These are phyloP conservation scores for Onygenales sp. DNA, from an alignment of 2,329 filamentous ascomycete species.

Conservation along the genomic window DNA sequence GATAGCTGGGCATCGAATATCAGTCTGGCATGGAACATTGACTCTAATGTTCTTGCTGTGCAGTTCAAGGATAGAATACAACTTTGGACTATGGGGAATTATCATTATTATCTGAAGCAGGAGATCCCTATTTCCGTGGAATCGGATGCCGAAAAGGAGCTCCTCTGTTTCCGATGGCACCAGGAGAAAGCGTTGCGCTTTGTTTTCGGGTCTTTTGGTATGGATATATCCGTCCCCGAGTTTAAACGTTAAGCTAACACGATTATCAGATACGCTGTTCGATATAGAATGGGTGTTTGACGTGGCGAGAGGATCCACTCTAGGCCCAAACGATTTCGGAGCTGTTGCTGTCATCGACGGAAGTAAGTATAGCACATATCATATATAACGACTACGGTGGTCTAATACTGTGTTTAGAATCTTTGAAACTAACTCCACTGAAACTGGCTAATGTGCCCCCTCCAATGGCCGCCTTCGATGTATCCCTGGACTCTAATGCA, in stretches of 20 bases:
- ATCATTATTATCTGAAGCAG: conserved; percentile 96
- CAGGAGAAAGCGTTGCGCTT: conserved; percentile 71
- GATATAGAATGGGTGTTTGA: conserved; percentile 60
- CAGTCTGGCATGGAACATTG: conserved; percentile 73
- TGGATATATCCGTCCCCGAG: conserved; percentile 11
- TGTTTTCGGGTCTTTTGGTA: conserved; percentile 45
- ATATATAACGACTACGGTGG: not conserved
- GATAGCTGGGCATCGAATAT: conserved; percentile 50
- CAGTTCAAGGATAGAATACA: conserved; percentile 66
- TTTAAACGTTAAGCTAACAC: not conserved
- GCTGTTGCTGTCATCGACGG: conserved; percentile 80
- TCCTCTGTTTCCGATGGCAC: conserved; percentile 56
- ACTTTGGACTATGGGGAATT: conserved; percentile 94
- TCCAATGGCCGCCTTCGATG: conserved; percentile 77
- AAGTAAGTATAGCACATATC: conserved; percentile 30
- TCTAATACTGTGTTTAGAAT: conserved; percentile 31
- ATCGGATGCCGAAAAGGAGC: conserved; percentile 12
- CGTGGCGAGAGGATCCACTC: conserved; percentile 58
- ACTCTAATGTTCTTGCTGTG: conserved; percentile 87
- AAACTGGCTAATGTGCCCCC: conserved; percentile 78
- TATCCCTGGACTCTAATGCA: conserved; percentile 52
- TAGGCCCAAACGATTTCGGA: conserved; percentile 66
- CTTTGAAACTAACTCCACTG: conserved; percentile 75
- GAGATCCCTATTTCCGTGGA: conserved; percentile 50
- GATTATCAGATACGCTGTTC: conserved; percentile 38